These are phyloP conservation scores for Oryza officinalis DNA, from an alignment of 176 grass and related monocot species.

Conservation along the genomic window DNA sequence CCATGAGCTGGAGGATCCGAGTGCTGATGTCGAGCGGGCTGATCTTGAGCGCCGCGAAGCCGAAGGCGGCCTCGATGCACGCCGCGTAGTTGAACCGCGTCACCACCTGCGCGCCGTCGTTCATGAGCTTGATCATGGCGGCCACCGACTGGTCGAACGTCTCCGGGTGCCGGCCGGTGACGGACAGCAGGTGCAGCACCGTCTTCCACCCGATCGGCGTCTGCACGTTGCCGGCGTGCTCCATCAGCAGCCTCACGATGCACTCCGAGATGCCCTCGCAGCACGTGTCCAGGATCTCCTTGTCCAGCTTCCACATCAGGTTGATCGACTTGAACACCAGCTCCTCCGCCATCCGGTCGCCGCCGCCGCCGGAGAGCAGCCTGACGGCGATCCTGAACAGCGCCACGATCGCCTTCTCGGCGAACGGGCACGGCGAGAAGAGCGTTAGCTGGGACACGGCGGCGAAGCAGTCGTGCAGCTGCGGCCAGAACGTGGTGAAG, in stretches of 20 bases:
- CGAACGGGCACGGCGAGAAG: conserved; percentile 80
- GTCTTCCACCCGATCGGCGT: conserved; percentile 74
- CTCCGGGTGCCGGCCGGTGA: conserved; percentile 77
- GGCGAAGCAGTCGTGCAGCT: conserved; percentile 72
- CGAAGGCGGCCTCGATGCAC: conserved; percentile 85
- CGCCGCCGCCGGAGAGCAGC: conserved; percentile 35
- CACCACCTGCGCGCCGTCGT: conserved; percentile 49
- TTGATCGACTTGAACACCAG: conserved; percentile 82
- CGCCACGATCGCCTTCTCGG: conserved; percentile 78
- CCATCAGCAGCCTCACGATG: conserved; percentile 54
- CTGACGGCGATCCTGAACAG: conserved; percentile 71
- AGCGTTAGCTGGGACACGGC: conserved; percentile 75
- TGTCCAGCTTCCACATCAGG: conserved; percentile 87
- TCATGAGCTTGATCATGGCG: conserved; percentile 69
- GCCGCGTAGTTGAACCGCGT: conserved; percentile 66
- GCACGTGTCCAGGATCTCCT: conserved; percentile 86
- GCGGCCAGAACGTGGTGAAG: conserved; percentile 70
- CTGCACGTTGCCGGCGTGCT: conserved; percentile 56
- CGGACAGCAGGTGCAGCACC: conserved; percentile 70
- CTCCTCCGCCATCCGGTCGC: conserved; percentile 64
- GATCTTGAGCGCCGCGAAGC: conserved; percentile 79
- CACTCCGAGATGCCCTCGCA: conserved; percentile 65
- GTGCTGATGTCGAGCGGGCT: conserved; percentile 83
- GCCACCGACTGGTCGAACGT: conserved; percentile 85
- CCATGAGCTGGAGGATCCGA: conserved; percentile 69